Conservation (phyloP, 2,329 filamentous ascomycete species). For the Truncatella angustata region DNA sequence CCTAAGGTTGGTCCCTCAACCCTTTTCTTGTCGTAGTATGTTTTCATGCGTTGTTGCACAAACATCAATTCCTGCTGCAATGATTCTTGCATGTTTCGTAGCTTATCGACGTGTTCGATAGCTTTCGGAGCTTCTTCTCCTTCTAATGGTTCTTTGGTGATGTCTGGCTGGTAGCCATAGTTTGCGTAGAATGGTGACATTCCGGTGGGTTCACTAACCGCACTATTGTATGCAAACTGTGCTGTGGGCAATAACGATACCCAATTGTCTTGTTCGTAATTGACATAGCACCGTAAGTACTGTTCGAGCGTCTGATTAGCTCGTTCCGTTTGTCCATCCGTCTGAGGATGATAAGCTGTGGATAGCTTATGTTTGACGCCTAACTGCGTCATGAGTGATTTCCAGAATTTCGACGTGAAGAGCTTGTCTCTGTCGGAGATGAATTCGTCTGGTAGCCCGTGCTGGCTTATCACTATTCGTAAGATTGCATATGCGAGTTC, state of each 20-base stretch:
- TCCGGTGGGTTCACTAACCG: not conserved
- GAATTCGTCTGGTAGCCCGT: not conserved
- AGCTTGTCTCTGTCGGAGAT: not conserved
- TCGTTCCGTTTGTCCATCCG: conserved; percentile 11
- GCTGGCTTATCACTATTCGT: not conserved
- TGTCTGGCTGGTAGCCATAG: not conserved
- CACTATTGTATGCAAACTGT: conserved; percentile 11
- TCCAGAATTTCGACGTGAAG: conserved; percentile 1
- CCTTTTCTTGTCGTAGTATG: not conserved
- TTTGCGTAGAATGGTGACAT: not conserved
- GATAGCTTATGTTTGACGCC: conserved; percentile 19
- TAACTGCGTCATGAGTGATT: not conserved
- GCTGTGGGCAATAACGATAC: conserved; percentile 3
- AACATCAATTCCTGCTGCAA: not conserved
- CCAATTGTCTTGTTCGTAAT: conserved; percentile 14
- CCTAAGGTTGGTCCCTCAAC: not conserved
- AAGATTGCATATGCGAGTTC: not conserved
- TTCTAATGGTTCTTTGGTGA: not conserved
- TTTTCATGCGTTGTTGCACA: not conserved
- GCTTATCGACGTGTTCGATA: conserved; percentile 1
- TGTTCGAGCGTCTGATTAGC: conserved; percentile 7
- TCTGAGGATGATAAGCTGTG: conserved; percentile 14
- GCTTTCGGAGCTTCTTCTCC: not conserved
- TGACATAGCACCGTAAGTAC: conserved; percentile 12
- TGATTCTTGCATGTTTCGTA: not conserved